Conservation (phyloP, 2,329 filamentous ascomycete genomes). For the Xylaria sp. region DNA sequence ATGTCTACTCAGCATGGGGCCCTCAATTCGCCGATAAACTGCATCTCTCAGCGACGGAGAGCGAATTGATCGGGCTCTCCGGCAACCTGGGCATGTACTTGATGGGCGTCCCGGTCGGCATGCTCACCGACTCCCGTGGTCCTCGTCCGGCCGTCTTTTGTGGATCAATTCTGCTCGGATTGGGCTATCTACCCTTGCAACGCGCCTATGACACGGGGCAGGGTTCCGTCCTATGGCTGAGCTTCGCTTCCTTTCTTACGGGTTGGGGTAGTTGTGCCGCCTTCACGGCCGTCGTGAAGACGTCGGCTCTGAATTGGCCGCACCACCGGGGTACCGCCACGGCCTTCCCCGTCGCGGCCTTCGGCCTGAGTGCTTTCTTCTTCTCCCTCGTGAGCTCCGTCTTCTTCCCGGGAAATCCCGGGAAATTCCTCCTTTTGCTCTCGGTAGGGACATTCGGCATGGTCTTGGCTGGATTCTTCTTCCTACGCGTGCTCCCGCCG, state of each 20-base stretch:
- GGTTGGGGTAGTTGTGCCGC: slow-evolving; percentile 86
- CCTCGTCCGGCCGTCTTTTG: slow-evolving; percentile 72
- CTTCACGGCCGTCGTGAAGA: slow-evolving; percentile 84
- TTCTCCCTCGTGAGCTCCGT: slow-evolving; percentile 77
- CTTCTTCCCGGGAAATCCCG: slow-evolving; percentile 77
- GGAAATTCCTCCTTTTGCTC: slow-evolving; percentile 73
- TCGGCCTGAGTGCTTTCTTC: slow-evolving; percentile 93
- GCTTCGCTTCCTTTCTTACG: slow-evolving; percentile 78
- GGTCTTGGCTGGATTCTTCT: slow-evolving; percentile 74
- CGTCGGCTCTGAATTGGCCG: slow-evolving; percentile 85
- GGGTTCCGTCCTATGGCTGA: slow-evolving; percentile 58
- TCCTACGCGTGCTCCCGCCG: slow-evolving; percentile 68
- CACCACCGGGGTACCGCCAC: slow-evolving; percentile 88
- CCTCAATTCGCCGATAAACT: slow-evolving; percentile 88
- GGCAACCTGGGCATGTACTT: slow-evolving; percentile 94
- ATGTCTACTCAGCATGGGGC: slow-evolving; percentile 97
- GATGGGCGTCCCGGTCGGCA: slow-evolving; percentile 79
- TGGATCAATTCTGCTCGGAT: slow-evolving; percentile 65
- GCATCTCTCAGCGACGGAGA: slow-evolving; percentile 83
- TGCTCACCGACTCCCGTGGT: slow-evolving; percentile 78
- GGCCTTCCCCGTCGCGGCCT: slow-evolving; percentile 85
- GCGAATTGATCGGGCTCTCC: slow-evolving; percentile 80
- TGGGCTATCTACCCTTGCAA: slow-evolving; percentile 84
- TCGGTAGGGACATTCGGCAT: slow-evolving; percentile 73
- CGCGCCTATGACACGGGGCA: slow-evolving; percentile 66